phyloP scores from a whole-genome alignment of 306 rosid genomes.

The Acacia confusa region DNA sequence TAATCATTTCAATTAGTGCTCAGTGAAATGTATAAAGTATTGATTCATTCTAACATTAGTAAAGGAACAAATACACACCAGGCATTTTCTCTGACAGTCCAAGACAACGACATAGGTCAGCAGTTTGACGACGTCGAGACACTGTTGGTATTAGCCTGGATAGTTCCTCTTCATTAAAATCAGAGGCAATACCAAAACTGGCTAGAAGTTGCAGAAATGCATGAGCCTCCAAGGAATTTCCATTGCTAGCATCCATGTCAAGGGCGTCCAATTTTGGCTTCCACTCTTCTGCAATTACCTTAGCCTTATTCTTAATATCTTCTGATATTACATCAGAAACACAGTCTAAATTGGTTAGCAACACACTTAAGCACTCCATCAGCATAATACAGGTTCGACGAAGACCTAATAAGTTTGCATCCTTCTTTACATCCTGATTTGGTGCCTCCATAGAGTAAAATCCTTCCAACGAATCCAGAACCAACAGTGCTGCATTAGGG shows the following conservation, averaged over 20 bases:
- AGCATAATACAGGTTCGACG: conserved; percentile 97
- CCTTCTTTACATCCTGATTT: conserved; percentile 80
- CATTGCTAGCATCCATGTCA: conserved; percentile 93
- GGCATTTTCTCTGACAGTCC: conserved; percentile 94
- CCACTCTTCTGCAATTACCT: conserved; percentile 83
- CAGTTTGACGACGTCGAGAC: conserved; percentile 96
- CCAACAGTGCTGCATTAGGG: conserved; percentile 77
- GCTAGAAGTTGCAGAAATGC: conserved; percentile 96
- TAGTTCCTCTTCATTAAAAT: conserved; percentile 73
- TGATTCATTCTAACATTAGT: conserved; percentile 12
- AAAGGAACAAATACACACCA: conserved; percentile 46
- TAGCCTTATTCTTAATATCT: conserved; percentile 71
- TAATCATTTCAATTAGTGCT: background rate
- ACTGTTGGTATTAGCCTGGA: conserved; percentile 89
- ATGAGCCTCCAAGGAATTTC: conserved; percentile 97
- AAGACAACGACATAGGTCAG: conserved; percentile 94
- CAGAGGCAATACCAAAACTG: conserved; percentile 82
- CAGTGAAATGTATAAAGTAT: background rate
- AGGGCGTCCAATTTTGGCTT: conserved; percentile 87
- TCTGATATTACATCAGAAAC: conserved; percentile 62
- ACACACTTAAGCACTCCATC: conserved; percentile 90
- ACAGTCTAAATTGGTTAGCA: conserved; percentile 50
- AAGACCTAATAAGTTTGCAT: conserved; percentile 83
- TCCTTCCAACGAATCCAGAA: conserved; percentile 83
- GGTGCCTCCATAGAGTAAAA: conserved; percentile 70